Evolutionary conservation across 805 yeast species (phyloP).

Genomic region (Komagataella phaffii): DNA sequence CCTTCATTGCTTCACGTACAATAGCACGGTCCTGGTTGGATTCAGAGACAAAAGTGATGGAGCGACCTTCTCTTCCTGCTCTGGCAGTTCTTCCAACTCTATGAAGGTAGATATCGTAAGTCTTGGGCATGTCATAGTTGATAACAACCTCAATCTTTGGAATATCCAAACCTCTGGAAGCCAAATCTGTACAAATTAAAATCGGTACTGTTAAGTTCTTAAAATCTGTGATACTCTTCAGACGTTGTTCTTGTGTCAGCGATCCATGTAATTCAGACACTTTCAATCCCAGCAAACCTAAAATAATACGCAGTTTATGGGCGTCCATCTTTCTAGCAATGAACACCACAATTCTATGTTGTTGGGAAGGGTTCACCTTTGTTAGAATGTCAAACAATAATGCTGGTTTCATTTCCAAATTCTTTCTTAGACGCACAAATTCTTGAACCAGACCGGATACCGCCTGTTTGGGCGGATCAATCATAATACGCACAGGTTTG

Average conservation of each 20-base stretch:
- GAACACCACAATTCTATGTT: conserved; percentile 73
- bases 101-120: conserved; percentile 83
- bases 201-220: conserved; percentile 76
- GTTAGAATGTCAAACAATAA: conserved; percentile 60
- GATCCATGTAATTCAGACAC: conserved; percentile 80
- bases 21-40: conserved; percentile 73
- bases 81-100: conserved; percentile 99
- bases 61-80: conserved; percentile 93
- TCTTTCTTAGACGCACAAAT: conserved; percentile 86
- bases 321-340: conserved; percentile 89
- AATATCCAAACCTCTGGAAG: conserved; percentile 98
- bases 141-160: conserved; percentile 93
- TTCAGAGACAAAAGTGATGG: conserved; percentile 92
- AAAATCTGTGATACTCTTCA: conserved; percentile 70
- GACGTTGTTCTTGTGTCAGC: conserved; percentile 84
- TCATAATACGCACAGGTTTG: conserved; percentile 89
- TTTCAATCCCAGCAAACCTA: conserved; percentile 64
- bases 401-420: conserved; percentile 77
- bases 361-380: conserved; percentile 46
- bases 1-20: conserved; percentile 81
- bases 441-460: conserved; percentile 87
- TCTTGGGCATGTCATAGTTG: conserved; percentile 92
- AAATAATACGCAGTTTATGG: conserved; percentile 64
- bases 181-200: conserved; percentile 91
- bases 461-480: conserved; percentile 91